Conservation (phyloP, 108 stramenopile genomes). For the Fragilaria radians region DNA sequence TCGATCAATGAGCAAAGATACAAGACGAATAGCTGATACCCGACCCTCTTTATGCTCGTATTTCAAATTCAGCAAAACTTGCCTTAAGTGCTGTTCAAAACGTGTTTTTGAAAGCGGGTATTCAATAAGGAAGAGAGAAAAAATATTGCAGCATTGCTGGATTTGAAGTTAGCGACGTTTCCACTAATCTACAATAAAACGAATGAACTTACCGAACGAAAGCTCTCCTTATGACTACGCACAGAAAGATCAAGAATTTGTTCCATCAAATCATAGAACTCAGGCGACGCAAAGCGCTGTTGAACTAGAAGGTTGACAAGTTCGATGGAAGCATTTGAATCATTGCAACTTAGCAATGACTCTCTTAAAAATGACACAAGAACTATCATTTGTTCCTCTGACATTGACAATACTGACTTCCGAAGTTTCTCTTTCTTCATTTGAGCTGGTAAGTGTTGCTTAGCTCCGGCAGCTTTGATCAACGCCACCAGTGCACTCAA, state of each 20-base stretch:
- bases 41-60: constrained; percentile 89
- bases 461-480: constrained; percentile 14
- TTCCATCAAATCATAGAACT: constrained; percentile 87
- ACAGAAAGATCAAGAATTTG: constrained; percentile 64
- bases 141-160: constrained; percentile 64
- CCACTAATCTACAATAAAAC: constrained; percentile 1
- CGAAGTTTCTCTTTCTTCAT: constrained; percentile 28
- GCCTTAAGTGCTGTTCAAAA: constrained; percentile 66
- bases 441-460: background rate
- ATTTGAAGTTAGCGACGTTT: too few relatives aligned
- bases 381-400: constrained; percentile 64
- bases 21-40: constrained; percentile 59
- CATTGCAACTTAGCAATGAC: constrained; percentile 59
- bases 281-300: constrained; percentile 60
- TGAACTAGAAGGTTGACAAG: constrained; percentile 64
- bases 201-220: constrained; percentile 56
- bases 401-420: constrained; percentile 15
- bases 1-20: constrained; percentile 49
- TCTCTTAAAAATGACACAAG: constrained; percentile 54
- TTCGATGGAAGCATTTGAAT: constrained; percentile 74
- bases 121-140: constrained; percentile 75
- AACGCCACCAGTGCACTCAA: constrained; percentile 85
- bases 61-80: constrained; percentile 75
- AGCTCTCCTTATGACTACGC: constrained; percentile 59
- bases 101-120: constrained; percentile 81